Percentiles rank a stretch among this genome's conserved stretches.
These are phyloP conservation scores for Phlebiopsis flavidoalba DNA, from an alignment of 768 basidiomycete genomes.

Conservation along the genomic window DNA sequence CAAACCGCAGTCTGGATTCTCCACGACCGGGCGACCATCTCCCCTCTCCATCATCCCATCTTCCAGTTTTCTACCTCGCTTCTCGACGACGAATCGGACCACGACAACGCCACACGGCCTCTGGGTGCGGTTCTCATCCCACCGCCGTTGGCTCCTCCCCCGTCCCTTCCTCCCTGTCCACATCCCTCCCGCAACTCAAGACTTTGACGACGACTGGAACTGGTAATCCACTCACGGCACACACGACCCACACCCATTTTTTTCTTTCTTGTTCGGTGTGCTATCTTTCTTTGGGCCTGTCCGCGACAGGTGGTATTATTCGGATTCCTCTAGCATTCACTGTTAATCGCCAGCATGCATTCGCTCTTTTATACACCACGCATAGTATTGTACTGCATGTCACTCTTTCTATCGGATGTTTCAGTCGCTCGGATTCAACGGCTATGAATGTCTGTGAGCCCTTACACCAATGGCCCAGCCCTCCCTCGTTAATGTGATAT, in stretches of 20 bases:
- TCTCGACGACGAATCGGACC: conserved; percentile 36
- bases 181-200: conserved; percentile 10
- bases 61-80: conserved; percentile 26
- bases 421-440: too few relatives aligned
- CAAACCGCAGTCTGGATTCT: conserved; percentile 21
- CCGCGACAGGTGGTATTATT: neutral
- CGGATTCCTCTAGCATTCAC: neutral
- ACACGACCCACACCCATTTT: neutral
- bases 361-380: neutral
- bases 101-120: conserved; percentile 14
- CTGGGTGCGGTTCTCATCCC: conserved; percentile 29
- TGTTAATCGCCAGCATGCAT: neutral
- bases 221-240: conserved; percentile 32
- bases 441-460: too few relatives aligned
- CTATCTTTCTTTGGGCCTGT: neutral
- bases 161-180: conserved; percentile 11
- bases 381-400: conserved; percentile 3
- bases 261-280: neutral
- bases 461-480: too few relatives aligned
- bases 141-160: conserved; percentile 21
- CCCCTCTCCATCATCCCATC: conserved; percentile 16
- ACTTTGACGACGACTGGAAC: conserved; percentile 58
- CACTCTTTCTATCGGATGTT: neutral
- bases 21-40: conserved; percentile 21
- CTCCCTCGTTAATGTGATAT: too few relatives aligned